Conservation (phyloP, 2,329 filamentous ascomycete species). For the Emergomyces orientalis region DNA sequence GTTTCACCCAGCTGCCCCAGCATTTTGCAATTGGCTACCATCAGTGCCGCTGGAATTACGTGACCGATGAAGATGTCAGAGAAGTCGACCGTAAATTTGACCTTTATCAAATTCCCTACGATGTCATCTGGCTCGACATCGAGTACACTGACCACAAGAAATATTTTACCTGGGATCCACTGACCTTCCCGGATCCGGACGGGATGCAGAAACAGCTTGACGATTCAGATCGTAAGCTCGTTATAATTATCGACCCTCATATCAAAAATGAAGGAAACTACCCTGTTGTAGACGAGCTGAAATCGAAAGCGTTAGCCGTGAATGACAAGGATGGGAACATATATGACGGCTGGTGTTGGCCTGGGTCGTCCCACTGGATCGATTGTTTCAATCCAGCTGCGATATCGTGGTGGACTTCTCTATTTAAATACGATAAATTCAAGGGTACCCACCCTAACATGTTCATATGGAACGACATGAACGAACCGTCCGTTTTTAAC, state of each 20-base stretch:
- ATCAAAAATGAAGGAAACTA: constrained; percentile 89
- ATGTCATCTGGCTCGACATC: constrained; percentile 97
- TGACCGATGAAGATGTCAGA: constrained; percentile 92
- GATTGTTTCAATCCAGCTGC: constrained; percentile 93
- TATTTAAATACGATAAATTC: constrained; percentile 84
- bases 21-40: constrained; percentile 90
- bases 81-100: constrained; percentile 96
- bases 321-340: constrained; percentile 82
- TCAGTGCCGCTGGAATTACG: constrained; percentile 98
- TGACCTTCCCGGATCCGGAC: constrained; percentile 77
- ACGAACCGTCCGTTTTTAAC: constrained; percentile 97
- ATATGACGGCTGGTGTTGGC: constrained; percentile 99
- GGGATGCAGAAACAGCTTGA: constrained; percentile 84
- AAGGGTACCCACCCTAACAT: constrained; percentile 77
- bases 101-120: constrained; percentile 89
- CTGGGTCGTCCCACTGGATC: constrained; percentile 91
- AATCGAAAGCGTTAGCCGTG: constrained; percentile 71
- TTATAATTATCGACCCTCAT: constrained; percentile 91
- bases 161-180: constrained; percentile 94
- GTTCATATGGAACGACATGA: constrained; percentile 99
- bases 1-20: constrained; percentile 82
- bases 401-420: constrained; percentile 76
- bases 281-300: constrained; percentile 66
- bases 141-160: constrained; percentile 96
- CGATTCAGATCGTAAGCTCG: constrained; percentile 75